These are phyloP conservation scores for Mycena leptocephala DNA, from an alignment of 768 basidiomycete species.

Conservation along the genomic window DNA sequence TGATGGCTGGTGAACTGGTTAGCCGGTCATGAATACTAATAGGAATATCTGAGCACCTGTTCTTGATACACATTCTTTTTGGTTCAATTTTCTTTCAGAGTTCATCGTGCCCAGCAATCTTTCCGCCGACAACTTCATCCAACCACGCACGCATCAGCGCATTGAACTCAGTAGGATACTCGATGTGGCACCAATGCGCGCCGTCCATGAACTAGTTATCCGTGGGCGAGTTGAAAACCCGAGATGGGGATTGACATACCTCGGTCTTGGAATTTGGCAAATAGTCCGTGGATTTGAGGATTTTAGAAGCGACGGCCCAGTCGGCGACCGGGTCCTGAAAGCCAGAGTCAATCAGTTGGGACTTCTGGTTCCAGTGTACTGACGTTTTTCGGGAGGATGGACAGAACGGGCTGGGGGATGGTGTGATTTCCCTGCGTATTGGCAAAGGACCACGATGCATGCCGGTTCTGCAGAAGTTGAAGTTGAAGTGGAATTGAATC, in stretches of 20 bases:
- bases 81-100: constrained; percentile 2
- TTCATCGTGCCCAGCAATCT: constrained; percentile 25
- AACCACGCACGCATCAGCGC: constrained; percentile 69
- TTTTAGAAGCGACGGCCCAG: constrained; percentile 51
- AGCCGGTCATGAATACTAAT: too few relatives aligned
- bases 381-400: constrained; percentile 59
- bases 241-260: constrained; percentile 40
- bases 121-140: constrained; percentile 20
- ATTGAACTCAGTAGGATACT: constrained; percentile 71
- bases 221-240: not conserved
- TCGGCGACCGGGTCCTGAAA: constrained; percentile 66
- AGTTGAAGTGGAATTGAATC: not conserved
- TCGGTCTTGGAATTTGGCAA: constrained; percentile 57
- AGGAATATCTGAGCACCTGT: too few relatives aligned
- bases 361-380: constrained; percentile 1
- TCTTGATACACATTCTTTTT: not conserved
- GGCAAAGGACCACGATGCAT: constrained; percentile 56
- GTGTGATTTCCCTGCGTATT: constrained; percentile 64
- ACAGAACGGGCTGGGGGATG: constrained; percentile 60
- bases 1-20: too few relatives aligned
- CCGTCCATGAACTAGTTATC: constrained; percentile 62
- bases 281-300: constrained; percentile 56
- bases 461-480: constrained; percentile 55
- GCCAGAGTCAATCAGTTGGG: not conserved
- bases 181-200: constrained; percentile 81